These are phyloP conservation scores for Scenedesmus sp. DNA, from an alignment of 163 green algal genomes.

Conservation along the genomic window DNA sequence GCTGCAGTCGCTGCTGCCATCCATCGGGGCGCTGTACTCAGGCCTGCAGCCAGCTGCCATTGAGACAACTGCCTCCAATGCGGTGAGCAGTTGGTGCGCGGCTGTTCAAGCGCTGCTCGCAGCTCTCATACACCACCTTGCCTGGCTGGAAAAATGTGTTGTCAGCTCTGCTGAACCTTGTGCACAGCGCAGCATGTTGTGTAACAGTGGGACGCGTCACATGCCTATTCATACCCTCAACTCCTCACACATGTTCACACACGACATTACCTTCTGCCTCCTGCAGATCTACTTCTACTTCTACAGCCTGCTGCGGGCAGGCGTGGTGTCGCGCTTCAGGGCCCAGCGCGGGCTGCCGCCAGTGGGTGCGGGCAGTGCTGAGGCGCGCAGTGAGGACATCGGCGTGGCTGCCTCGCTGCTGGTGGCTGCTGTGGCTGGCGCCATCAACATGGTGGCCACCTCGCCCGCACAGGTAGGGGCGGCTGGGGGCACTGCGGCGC, in stretches of 20 bases:
- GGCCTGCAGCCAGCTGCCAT: constrained; percentile 44
- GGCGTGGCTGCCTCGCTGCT: constrained; percentile 78
- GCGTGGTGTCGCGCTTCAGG: neutral
- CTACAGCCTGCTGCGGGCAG: constrained; percentile 63
- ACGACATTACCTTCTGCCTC: neutral
- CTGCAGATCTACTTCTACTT: constrained; percentile 90
- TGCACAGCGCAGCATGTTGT: neutral
- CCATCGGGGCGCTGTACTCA: constrained; percentile 25
- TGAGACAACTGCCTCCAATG: constrained; percentile 29
- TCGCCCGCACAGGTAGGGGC: constrained; percentile 87
- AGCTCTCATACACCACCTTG: neutral
- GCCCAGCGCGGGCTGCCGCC: neutral
- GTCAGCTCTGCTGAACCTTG: neutral
- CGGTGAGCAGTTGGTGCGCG: constrained; percentile 30
- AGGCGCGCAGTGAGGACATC: constrained; percentile 58
- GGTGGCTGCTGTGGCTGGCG: constrained; percentile 86
- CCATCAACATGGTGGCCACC: constrained; percentile 94
- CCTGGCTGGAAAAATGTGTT: neutral
- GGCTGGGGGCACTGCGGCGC: neutral
- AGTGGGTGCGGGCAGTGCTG: neutral
- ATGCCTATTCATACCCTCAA: too few species aligned
- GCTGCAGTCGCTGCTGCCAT: constrained; percentile 26
- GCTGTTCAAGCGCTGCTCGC: too few species aligned
- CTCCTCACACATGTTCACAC: neutral
- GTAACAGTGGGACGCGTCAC: too few species aligned